These are phyloP conservation scores for Plantago elongata DNA, from an alignment of 257 asterid genomes.

Conservation along the genomic window DNA sequence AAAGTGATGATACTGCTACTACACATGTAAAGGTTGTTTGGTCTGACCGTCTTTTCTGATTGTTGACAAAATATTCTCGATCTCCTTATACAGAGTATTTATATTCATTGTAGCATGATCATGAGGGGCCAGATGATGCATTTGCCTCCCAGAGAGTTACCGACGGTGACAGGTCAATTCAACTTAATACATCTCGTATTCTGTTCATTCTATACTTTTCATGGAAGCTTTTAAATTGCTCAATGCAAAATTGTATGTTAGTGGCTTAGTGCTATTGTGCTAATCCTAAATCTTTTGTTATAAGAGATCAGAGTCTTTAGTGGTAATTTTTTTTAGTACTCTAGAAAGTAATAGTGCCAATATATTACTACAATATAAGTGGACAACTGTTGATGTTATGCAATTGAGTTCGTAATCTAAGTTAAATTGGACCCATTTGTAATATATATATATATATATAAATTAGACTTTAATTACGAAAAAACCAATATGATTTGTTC, in stretches of 20 bases:
- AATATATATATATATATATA: too few species aligned
- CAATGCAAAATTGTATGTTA: slow-evolving; percentile 1
- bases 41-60: slow-evolving; percentile 22
- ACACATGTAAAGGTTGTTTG: slow-evolving; percentile 32
- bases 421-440: too few species aligned
- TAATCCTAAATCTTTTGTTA: slow-evolving; percentile 1
- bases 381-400: too few species aligned
- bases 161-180: slow-evolving; percentile 64
- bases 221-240: slow-evolving; percentile 3
- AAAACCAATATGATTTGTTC: too few species aligned
- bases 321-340: too few species aligned
- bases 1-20: slow-evolving; percentile 29
- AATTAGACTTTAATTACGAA: too few species aligned
- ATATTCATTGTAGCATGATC: slow-evolving; percentile 38
- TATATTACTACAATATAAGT: too few species aligned
- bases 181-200: slow-evolving; percentile 30
- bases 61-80: slow-evolving; percentile 15
- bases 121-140: slow-evolving; percentile 29
- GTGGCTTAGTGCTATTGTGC: too few species aligned
- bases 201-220: slow-evolving; percentile 20
- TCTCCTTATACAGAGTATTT: slow-evolving; percentile 15
- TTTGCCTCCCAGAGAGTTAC: slow-evolving; percentile 36
- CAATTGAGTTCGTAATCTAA: too few species aligned
- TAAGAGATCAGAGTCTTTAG: too few species aligned
- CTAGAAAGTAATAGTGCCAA: too few species aligned